A percentile compares a stretch with the other conserved stretches of the same genome.
phyloP scores from a whole-genome alignment of 2,329 filamentous ascomycete genomes.

The Madurella mycetomatis region DNA sequence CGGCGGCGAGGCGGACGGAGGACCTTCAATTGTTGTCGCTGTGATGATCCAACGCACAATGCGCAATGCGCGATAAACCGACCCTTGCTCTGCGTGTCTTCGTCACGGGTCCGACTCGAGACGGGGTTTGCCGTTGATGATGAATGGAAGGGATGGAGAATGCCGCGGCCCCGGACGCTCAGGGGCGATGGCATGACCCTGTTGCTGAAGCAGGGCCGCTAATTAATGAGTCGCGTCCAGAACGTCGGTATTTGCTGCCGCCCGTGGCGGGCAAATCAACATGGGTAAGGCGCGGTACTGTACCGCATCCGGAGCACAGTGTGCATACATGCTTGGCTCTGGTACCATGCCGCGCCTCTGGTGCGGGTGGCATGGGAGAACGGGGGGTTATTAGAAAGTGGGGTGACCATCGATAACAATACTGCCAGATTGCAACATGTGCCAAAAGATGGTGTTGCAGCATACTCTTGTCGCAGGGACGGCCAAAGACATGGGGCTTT shows the following conservation, averaged over 20 bases:
- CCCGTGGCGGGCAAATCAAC: neutral
- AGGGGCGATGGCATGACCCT: conserved; percentile 15
- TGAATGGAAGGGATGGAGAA: conserved; percentile 21
- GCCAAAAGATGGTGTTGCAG: too few relatives aligned
- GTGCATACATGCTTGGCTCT: neutral
- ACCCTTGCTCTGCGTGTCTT: neutral
- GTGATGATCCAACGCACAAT: conserved; percentile 2
- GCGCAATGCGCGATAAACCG: neutral
- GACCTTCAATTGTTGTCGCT: conserved; percentile 10
- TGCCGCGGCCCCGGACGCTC: conserved; percentile 18
- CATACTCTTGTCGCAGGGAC: too few relatives aligned
- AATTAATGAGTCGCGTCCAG: conserved; percentile 19
- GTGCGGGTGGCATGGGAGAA: too few relatives aligned
- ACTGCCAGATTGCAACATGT: too few relatives aligned
- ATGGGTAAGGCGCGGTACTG: neutral
- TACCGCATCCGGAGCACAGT: neutral
- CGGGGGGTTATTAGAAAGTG: too few relatives aligned
- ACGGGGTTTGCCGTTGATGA: conserved; percentile 25
- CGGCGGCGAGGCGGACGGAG: conserved; percentile 10
- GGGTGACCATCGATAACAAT: too few relatives aligned
- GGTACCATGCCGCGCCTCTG: too few relatives aligned
- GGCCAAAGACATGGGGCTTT: too few relatives aligned
- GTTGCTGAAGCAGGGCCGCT: neutral
- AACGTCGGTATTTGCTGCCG: conserved; percentile 19
- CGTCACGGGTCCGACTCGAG: conserved; percentile 4